Percentiles rank a stretch among this genome's conserved stretches.
These are phyloP conservation scores for Myochromella boudieri DNA, from an alignment of 768 basidiomycete genomes.

Conservation along the genomic window DNA sequence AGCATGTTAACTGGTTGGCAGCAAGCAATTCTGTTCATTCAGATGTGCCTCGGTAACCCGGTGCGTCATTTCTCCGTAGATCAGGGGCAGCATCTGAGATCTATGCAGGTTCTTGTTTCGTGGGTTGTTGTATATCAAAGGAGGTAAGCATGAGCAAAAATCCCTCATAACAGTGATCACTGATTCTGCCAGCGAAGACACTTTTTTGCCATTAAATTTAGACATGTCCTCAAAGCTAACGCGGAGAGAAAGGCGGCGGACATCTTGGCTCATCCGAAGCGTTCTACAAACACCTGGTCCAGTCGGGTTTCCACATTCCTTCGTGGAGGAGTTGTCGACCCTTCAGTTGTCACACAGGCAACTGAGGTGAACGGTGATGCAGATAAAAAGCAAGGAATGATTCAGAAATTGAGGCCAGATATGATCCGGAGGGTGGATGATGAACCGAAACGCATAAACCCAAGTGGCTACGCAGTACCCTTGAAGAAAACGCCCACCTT, in stretches of 20 bases:
- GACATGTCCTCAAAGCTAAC: constrained; percentile 23
- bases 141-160: constrained; percentile 42
- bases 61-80: constrained; percentile 41
- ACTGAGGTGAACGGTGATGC: constrained; percentile 12
- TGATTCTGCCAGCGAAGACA: constrained; percentile 36
- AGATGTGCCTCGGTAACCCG: constrained; percentile 77
- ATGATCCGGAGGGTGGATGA: constrained; percentile 79
- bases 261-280: constrained; percentile 11
- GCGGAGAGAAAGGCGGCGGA: constrained; percentile 9
- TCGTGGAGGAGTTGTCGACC: constrained; percentile 23
- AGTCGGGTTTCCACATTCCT: constrained; percentile 31
- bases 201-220: constrained; percentile 72
- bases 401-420: constrained; percentile 53
- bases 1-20: constrained; percentile 70
- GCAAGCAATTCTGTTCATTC: constrained; percentile 67
- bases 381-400: constrained; percentile 22
- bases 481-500: constrained; percentile 20
- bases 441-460: constrained; percentile 67
- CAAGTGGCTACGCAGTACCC: constrained; percentile 57
- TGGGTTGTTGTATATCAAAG: constrained; percentile 84
- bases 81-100: not conserved
- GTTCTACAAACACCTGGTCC: constrained; percentile 19
- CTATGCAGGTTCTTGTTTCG: constrained; percentile 66
- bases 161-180: constrained; percentile 6
- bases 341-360: constrained; percentile 25